Evolutionary conservation across 23 red algal genomes (phyloP), one percentile per base, ranked within the genome.

Genomic region (Chondrus crispus): DNA sequence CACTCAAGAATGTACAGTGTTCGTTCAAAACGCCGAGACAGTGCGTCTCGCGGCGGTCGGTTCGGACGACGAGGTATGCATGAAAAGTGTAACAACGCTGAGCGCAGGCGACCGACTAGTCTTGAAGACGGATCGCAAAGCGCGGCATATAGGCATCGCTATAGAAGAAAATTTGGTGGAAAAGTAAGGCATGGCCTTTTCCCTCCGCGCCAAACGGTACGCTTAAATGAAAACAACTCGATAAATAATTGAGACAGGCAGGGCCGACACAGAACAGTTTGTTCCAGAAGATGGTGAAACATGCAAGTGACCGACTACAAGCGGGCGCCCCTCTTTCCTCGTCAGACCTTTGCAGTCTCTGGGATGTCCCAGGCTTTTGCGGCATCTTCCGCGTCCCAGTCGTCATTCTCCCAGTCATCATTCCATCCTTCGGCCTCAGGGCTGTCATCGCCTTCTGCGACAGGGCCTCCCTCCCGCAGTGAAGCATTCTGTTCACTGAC

Each of bases 21-120:
- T 96, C 55, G 55, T 96, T 14, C 94, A 96, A 54, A 96, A 96
- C 54, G 94, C 94, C 11, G 94, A 96, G 51, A 96, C 94, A 4
- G 86, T 91, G 3, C 60, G 88, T 46, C 26, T 96, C 57, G 94
- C 75, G 19, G 68, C 62, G 8, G 48, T 85, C 8, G 33, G 64
- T 32, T 47, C 77, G 11, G 22, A 64, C 42, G 53, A 38, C 26
- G 72, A 66, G 12, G 46, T 45, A 10, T 28, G 37, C 18, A 55
- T 58, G 83, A 58, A 69, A 58, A 84, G 85, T 37, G 85, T 85
- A 19, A 75, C 70, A 43, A 37, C 74, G 41, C 54, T 95, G 40
- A 32, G 45, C 28, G 60, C 51, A 8, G 93, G 93, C 49, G 85
- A 88, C 42, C 62, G 70, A 69, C 40, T 90, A 36, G 52, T 88